Conservation (phyloP, 2,329 filamentous ascomycete species). For the Colletotrichum ledebouriae region DNA sequence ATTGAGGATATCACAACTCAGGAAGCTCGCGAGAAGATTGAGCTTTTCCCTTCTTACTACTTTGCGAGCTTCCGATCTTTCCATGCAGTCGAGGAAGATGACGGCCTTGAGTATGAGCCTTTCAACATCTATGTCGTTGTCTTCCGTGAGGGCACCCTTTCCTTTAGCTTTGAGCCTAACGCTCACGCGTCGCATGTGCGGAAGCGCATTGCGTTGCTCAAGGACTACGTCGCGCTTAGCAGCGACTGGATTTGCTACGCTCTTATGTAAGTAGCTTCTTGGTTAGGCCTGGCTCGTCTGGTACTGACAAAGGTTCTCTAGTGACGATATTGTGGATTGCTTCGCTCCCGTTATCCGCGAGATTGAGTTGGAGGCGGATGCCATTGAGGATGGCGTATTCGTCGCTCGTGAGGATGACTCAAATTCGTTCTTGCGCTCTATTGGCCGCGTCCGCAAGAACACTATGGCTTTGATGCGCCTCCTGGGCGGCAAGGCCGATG, state of each 20-base stretch:
- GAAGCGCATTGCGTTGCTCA: slow-evolving; percentile 89
- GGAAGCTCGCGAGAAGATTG: slow-evolving; percentile 97
- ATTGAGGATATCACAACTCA: slow-evolving; percentile 96
- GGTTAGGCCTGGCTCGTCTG: too few relatives aligned
- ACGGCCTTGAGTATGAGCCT: slow-evolving; percentile 87
- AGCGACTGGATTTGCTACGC: slow-evolving; percentile 99
- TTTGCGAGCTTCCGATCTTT: slow-evolving; percentile 98
- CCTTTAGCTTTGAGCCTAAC: slow-evolving; percentile 92
- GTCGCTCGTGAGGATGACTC: slow-evolving; percentile 93
- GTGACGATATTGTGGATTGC: slow-evolving; percentile 95
- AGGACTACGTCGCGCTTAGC: slow-evolving; percentile 94
- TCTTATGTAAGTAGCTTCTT: slow-evolving; percentile 77
- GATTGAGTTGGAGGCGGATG: slow-evolving; percentile 89
- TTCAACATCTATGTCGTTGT: slow-evolving; percentile 98
- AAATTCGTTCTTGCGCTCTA: slow-evolving; percentile 84
- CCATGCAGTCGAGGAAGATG: slow-evolving; percentile 76
- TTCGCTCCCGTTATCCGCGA: slow-evolving; percentile 92
- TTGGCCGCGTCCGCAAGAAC: slow-evolving; percentile 92
- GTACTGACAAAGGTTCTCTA: slow-evolving; percentile 48
- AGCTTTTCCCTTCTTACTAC: slow-evolving; percentile 97
- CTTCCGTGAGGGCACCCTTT: slow-evolving; percentile 93
- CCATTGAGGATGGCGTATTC: slow-evolving; percentile 96
- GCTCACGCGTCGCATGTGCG: slow-evolving; percentile 89
- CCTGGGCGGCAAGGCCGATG: slow-evolving; percentile 94
- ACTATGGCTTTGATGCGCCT: slow-evolving; percentile 93